Evolutionary conservation across 2,329 filamentous ascomycete genomes (phyloP), one percentile per base, ranked within the genome.

Genomic region (Monosporascus sp.): DNA sequence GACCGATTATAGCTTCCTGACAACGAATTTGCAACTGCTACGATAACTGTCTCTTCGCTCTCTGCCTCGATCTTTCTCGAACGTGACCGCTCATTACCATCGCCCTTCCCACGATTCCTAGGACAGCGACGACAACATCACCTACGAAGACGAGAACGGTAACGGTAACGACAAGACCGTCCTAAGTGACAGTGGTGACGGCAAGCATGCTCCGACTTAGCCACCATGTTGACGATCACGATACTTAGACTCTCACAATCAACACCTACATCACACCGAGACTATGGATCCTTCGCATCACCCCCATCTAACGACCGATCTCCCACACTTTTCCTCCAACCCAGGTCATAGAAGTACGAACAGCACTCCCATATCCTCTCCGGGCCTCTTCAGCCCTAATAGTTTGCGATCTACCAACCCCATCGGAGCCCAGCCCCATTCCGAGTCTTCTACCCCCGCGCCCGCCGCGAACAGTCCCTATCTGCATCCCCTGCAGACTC

Each of bases 401-500:
- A 31, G 15, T 27, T n/a, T 8, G 2, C 42, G 42, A 25, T 6
- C 24, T 25, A 66, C 72, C 11, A 71, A 69, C 53, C 64, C 70
- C 14, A 74, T 77, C 52, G 68, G 74, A 39, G 57, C 62, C 25
- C 71, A 74, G 31, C 73, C 78, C 27, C 63, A 74, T 27, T 81
- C 79, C 54, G 82, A 84, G 64, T 76, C 73, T 54, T 76, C 77
- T 25, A 80, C 80, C 5, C 79, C 81, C 38, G 74, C 72, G 41
- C 73, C 72, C 25, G 64, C 70, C 46, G 63, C 73, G 41, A 74
- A 75, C 53, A 85, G 81, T 61, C 84, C 86, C 1, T 85, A 81
- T 62, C 70, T 89, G 51, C 87, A 90, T 63, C 85, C 86, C 36
- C 71, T 88, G 52, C 87, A 90, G 68, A 81, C 82, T 55, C 85